These are phyloP conservation scores for Euphorbia pulcherrima DNA, from an alignment of 345 rosid species.

Conservation along the genomic window DNA sequence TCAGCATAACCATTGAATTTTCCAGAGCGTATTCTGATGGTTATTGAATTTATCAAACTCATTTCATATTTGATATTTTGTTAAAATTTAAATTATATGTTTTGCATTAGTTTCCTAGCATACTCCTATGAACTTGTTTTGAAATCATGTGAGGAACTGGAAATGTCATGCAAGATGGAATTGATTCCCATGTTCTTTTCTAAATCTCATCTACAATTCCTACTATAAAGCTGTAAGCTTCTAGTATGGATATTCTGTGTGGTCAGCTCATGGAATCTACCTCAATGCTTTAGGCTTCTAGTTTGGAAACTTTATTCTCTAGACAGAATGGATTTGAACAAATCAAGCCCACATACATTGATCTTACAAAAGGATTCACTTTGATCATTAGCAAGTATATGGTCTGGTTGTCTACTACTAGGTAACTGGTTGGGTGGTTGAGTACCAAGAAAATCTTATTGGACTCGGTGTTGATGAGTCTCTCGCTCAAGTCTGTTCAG, in stretches of 20 bases:
- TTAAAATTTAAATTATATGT: not conserved
- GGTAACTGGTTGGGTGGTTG: slow-evolving; percentile 99
- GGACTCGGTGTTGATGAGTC: slow-evolving; percentile 99
- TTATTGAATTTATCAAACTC: not conserved
- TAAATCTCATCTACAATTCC: not conserved
- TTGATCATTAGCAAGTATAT: slow-evolving; percentile 17
- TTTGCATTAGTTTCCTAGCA: not conserved
- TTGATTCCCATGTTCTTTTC: not conserved
- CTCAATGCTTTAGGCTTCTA: not conserved
- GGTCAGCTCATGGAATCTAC: not conserved
- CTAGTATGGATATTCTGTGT: not conserved
- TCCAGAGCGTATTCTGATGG: not conserved
- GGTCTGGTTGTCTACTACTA: slow-evolving; percentile 32
- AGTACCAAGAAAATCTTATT: slow-evolving; percentile 91
- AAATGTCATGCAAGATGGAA: not conserved
- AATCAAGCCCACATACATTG: not conserved
- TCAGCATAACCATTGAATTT: not conserved
- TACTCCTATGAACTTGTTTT: not conserved
- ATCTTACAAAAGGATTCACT: not conserved
- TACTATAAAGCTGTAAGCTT: slow-evolving; percentile 1
- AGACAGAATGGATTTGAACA: not conserved
- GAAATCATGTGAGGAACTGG: not conserved
- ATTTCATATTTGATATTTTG: not conserved
- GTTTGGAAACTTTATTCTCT: not conserved
- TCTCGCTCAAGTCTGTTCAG: slow-evolving; percentile 99